Conservation (phyloP, 352 stramenopile genomes). For the Pythium sukuiense region DNA sequence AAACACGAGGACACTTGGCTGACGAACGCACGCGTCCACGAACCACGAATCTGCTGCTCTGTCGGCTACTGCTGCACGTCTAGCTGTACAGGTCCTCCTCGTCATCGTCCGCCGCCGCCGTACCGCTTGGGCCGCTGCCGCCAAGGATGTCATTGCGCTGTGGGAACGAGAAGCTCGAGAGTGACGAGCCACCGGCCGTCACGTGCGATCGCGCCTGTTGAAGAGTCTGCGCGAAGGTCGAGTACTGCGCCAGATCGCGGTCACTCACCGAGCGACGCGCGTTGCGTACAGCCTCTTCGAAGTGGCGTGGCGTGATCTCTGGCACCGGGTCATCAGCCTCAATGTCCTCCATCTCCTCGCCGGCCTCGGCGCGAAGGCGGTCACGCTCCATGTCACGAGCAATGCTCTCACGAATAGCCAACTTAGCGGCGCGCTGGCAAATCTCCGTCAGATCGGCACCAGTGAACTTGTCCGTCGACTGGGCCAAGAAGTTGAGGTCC, state of each 20-base stretch:
- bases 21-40: constrained; percentile 8
- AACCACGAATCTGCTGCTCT: constrained; percentile 4
- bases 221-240: constrained; percentile 88
- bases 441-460: constrained; percentile 99
- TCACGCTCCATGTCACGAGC: constrained; percentile 98
- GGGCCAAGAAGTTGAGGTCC: constrained; percentile 96
- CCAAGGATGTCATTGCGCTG: constrained; percentile 51
- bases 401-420: constrained; percentile 99
- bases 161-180: constrained; percentile 97
- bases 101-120: constrained; percentile 86
- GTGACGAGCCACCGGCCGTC: constrained; percentile 86
- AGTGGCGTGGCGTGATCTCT: constrained; percentile 94
- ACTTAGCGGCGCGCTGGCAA: constrained; percentile 98
- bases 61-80: constrained; percentile 24
- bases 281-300: constrained; percentile 97
- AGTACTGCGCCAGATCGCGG: constrained; percentile 94
- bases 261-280: constrained; percentile 97
- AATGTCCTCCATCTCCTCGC: constrained; percentile 87
- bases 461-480: constrained; percentile 98
- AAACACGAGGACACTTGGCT: not conserved
- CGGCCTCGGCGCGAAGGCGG: constrained; percentile 91
- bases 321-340: constrained; percentile 97
- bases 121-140: constrained; percentile 43
- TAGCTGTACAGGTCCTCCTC: constrained; percentile 99
- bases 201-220: constrained; percentile 96